Percentiles rank a stretch among this genome's conserved stretches.
These are phyloP conservation scores for Pezicula radicicola DNA, from an alignment of 2,329 filamentous ascomycete genomes.

Conservation along the genomic window DNA sequence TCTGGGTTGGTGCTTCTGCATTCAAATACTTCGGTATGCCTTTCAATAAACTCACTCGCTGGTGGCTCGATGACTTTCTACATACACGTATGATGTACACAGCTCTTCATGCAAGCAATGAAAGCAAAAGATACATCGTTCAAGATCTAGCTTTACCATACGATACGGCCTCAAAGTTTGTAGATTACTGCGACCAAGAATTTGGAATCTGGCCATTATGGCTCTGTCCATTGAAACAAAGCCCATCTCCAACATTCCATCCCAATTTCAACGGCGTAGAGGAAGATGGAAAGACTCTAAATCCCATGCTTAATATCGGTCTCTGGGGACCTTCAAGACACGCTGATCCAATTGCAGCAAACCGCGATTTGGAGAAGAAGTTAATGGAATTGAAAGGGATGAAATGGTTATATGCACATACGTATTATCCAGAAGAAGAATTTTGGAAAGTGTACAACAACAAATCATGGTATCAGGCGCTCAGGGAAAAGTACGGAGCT, in stretches of 20 bases:
- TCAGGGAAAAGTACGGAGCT: constrained; percentile 62
- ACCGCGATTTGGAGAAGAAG: constrained; percentile 68
- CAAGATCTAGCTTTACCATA: constrained; percentile 62
- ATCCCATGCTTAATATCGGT: constrained; percentile 59
- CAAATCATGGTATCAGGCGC: constrained; percentile 53
- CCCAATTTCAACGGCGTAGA: constrained; percentile 21
- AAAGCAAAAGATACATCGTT: constrained; percentile 54
- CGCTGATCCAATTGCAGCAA: constrained; percentile 62
- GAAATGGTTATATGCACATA: constrained; percentile 87
- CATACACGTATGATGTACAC: constrained; percentile 61
- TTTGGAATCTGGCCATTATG: constrained; percentile 53
- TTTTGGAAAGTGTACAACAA: constrained; percentile 65
- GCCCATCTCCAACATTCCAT: constrained; percentile 27
- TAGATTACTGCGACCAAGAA: constrained; percentile 45
- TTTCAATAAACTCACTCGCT: constrained; percentile 57
- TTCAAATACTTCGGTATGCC: constrained; percentile 59
- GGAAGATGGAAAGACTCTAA: constrained; percentile 25
- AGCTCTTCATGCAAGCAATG: constrained; percentile 55
- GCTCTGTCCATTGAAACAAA: constrained; percentile 50
- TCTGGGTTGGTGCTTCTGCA: constrained; percentile 60
- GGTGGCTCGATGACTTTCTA: constrained; percentile 56
- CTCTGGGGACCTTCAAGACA: constrained; percentile 68
- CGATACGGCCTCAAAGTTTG: constrained; percentile 45
- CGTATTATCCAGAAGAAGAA: constrained; percentile 73
- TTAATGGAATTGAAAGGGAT: constrained; percentile 68